Conservation (phyloP, 2,329 filamentous ascomycete species). For the Phialophora expanda region DNA sequence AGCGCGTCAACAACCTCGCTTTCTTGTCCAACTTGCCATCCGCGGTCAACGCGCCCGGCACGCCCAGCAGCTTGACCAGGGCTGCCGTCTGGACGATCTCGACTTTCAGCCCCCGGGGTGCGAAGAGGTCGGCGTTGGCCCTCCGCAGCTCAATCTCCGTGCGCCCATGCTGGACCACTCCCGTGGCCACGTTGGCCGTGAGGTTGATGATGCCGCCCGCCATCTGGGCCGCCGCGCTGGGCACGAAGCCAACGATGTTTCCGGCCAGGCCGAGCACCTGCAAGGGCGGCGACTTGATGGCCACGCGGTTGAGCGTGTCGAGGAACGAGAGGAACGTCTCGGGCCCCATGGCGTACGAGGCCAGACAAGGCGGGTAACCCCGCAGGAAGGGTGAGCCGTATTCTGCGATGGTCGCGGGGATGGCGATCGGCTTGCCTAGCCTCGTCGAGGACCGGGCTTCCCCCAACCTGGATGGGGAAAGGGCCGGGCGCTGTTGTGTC, state of each 20-base stretch:
- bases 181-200: slow-evolving; percentile 37
- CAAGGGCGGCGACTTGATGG: slow-evolving; percentile 40
- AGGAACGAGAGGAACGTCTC: slow-evolving; percentile 38
- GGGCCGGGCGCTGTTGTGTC: neutral
- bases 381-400: slow-evolving; percentile 25
- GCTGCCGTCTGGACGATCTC: slow-evolving; percentile 42
- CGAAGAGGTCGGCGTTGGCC: slow-evolving; percentile 42
- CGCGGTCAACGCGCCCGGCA: slow-evolving; percentile 39
- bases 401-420: slow-evolving; percentile 11
- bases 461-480: too few relatives aligned
- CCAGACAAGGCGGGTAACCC: slow-evolving; percentile 21
- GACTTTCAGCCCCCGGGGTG: slow-evolving; percentile 38
- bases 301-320: slow-evolving; percentile 41
- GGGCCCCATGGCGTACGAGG: slow-evolving; percentile 58
- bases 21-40: slow-evolving; percentile 40
- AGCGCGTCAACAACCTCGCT: slow-evolving; percentile 28
- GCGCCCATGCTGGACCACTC: slow-evolving; percentile 39
- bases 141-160: slow-evolving; percentile 38
- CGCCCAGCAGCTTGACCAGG: slow-evolving; percentile 40
- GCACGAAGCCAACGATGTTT: slow-evolving; percentile 39
- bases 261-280: slow-evolving; percentile 42
- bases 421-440: slow-evolving; percentile 22
- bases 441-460: neutral
- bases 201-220: slow-evolving; percentile 40
- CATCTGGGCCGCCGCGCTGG: slow-evolving; percentile 39